Evolutionary conservation across 306 rosid species (phyloP), one percentile per base, ranked within the genome.

Genomic region (Ochetophila trinervis): DNA sequence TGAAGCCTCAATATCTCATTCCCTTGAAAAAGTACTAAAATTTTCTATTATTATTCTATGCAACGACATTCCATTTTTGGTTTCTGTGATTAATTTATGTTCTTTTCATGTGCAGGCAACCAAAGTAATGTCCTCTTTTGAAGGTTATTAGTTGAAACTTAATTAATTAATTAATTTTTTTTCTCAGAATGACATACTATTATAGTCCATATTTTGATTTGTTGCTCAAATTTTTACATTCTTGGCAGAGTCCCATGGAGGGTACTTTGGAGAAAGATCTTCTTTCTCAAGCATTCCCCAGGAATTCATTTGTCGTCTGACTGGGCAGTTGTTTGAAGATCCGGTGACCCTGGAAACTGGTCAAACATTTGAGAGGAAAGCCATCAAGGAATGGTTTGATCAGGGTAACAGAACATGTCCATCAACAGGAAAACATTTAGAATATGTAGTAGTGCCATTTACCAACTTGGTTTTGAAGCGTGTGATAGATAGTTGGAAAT

Each of bases 281-380:
- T 72, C 47, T 77, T 73, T 74, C 70, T 76, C 65, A n/a, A 71
- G 70, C 79, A 81, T 76, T 75, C 94, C 88, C 4, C 68, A 67
- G 57, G 97, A 84, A 53, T 88, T 91, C 74, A 74, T 79, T 21
- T 91, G 96, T 81, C 91, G 91, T 69, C 78, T 88, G 35, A 88
- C 85, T 57, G 83, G 91, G 50, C 60, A 68, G 73, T 27, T 88
- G 47, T 86, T 88, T 72, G 87, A 88, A 70, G 94, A 91, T 63
- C 97, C 97, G 13, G 86, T 88, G 59, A 91, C 91, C 51, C 57
- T 91, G 73, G 91, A 88, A 80, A 84, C 90, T 34, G 95, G 96
- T 18, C 84, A 88, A 78, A 91, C 94, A 60, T 91, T 83, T 69
- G 96, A 91, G 75, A 74, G 69, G 61, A 70, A 67, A 24, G 90